These are phyloP conservation scores for Hypericum androsaemum DNA, from an alignment of 345 rosid genomes.

Conservation along the genomic window DNA sequence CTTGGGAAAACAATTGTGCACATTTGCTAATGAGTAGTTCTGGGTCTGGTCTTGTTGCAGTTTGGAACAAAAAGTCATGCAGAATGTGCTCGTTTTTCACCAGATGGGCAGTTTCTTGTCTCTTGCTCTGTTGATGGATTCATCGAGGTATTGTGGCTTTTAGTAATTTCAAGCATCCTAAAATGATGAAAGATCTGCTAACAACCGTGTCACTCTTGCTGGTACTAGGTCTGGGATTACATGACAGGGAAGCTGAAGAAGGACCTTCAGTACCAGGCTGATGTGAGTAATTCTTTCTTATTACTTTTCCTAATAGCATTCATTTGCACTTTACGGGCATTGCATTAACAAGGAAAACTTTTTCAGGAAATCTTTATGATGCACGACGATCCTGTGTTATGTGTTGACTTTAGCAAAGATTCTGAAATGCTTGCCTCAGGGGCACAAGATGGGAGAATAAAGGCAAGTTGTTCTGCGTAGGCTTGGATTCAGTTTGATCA, in stretches of 20 bases:
- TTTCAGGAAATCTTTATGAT: conserved; percentile 96
- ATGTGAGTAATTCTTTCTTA: conserved; percentile 32
- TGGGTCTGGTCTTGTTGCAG: conserved; percentile 31
- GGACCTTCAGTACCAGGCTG: conserved; percentile 98
- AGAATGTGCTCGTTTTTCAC: conserved; percentile 91
- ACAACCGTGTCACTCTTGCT: conserved; percentile 13
- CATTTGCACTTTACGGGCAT: too few species aligned
- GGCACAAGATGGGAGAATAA: conserved; percentile 92
- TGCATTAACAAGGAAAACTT: not conserved
- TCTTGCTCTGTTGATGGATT: conserved; percentile 96
- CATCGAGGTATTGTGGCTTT: conserved; percentile 53
- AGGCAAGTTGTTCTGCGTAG: conserved; percentile 37
- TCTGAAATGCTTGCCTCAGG: conserved; percentile 97
- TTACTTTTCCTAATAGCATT: too few species aligned
- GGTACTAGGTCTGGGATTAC: conserved; percentile 86
- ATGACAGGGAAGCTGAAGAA: conserved; percentile 94
- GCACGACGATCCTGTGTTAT: conserved; percentile 96
- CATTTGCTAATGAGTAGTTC: too few species aligned
- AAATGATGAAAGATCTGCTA: conserved; percentile 12
- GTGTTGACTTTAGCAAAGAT: conserved; percentile 95
- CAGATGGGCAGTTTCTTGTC: conserved; percentile 96
- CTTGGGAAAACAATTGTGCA: too few species aligned
- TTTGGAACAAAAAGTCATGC: conserved; percentile 94
- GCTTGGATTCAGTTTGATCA: conserved; percentile 1
- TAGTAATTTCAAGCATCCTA: conserved; percentile 1